A percentile compares a stretch with the other conserved stretches of the same genome.
These are phyloP conservation scores for Trichoderma pleuroti DNA, from an alignment of 2,329 filamentous ascomycete species.

Conservation along the genomic window DNA sequence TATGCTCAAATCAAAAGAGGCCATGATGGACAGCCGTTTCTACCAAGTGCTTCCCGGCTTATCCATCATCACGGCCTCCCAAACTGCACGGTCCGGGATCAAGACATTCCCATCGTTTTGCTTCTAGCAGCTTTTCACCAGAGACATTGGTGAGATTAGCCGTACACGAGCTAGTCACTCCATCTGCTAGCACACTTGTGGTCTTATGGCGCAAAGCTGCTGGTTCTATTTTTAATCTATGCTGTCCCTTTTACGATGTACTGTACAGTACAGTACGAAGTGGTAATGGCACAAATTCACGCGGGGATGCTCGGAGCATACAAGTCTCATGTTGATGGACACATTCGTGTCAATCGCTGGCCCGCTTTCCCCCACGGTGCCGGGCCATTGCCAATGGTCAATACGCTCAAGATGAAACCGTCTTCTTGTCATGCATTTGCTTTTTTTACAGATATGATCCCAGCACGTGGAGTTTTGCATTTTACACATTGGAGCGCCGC, in stretches of 20 bases:
- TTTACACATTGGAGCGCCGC: background rate
- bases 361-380: background rate
- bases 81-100: background rate
- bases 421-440: background rate
- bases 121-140: background rate
- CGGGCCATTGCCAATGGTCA: background rate
- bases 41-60: background rate
- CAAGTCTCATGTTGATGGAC: conserved; percentile 1
- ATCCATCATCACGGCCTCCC: background rate
- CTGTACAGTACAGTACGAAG: background rate
- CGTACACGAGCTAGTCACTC: background rate
- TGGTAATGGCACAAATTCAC: background rate
- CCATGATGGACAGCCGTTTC: background rate
- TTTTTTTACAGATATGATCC: background rate
- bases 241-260: background rate
- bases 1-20: background rate
- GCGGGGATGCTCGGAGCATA: background rate
- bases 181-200: background rate
- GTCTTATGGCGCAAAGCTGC: background rate
- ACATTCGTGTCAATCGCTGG: background rate
- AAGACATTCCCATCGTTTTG: background rate
- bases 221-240: background rate
- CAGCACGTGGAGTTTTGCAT: background rate
- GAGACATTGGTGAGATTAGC: background rate
- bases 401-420: conserved; percentile 8